phyloP scores from a whole-genome alignment of 106 monocot species.

The Gastrodia elata region DNA sequence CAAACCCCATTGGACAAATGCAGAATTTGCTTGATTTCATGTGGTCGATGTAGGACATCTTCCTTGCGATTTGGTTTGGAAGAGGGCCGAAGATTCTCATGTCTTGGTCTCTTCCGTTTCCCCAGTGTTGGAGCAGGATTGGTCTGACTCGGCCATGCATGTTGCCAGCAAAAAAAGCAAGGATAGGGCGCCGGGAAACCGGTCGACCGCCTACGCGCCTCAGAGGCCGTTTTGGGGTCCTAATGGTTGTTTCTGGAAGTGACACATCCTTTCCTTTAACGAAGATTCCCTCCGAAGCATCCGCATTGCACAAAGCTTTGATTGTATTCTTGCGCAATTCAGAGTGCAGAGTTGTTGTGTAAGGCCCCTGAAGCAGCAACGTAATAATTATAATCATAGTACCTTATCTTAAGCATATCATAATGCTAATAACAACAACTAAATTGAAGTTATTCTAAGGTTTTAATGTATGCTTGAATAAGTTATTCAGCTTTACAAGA shows the following conservation, averaged over 20 bases:
- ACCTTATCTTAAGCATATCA: too few relatives aligned
- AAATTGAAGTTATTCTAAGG: too few relatives aligned
- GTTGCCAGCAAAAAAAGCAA: slow-evolving; percentile 86
- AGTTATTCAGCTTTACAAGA: too few relatives aligned
- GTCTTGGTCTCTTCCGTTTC: slow-evolving; percentile 34
- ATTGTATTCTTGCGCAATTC: slow-evolving; percentile 62
- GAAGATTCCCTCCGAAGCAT: slow-evolving; percentile 73
- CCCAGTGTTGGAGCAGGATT: slow-evolving; percentile 56
- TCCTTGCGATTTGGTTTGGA: slow-evolving; percentile 45
- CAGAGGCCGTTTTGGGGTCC: slow-evolving; percentile 46
- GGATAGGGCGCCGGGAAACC: slow-evolving; percentile 47
- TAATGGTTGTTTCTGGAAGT: slow-evolving; percentile 79
- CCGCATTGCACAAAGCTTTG: slow-evolving; percentile 86
- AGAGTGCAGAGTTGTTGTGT: slow-evolving; percentile 46
- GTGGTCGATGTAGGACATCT: slow-evolving; percentile 65
- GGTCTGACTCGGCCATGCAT: slow-evolving; percentile 80
- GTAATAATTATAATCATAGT: too few relatives aligned
- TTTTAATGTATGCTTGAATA: neutral
- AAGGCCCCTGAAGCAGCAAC: slow-evolving; percentile 65
- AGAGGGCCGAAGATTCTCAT: slow-evolving; percentile 72
- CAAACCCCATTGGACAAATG: slow-evolving; percentile 89
- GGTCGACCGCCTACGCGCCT: slow-evolving; percentile 45
- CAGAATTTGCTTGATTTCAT: slow-evolving; percentile 90
- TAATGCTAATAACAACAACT: too few relatives aligned
- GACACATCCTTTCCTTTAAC: slow-evolving; percentile 63